Evolutionary conservation across 192 early-diverging fungal genomes (phyloP).

Genomic region (Cetraspora pellucida): DNA sequence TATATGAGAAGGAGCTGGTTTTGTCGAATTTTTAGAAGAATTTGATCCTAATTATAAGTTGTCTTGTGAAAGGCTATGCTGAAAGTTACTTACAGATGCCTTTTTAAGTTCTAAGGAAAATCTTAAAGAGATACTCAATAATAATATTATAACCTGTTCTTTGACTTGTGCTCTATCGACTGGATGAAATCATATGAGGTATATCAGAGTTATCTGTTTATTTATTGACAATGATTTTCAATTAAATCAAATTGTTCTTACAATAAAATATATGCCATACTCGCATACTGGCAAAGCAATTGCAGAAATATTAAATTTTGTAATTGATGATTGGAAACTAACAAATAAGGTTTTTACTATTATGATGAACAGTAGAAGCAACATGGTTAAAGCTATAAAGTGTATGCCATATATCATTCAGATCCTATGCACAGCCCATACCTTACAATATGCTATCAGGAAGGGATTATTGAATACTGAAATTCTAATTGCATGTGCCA

Average conservation of each 20-base stretch:
- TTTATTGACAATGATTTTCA: neutral
- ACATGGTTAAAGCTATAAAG: neutral
- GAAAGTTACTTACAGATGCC: no score
- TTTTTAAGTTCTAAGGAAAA: no score
- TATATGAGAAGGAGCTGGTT: no score
- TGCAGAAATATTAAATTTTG: neutral
- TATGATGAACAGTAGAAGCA: neutral
- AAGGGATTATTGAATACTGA: neutral
- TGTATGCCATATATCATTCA: neutral
- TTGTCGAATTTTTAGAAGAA: no score
- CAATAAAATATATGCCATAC: neutral
- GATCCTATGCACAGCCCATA: neutral
- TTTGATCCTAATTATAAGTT: no score
- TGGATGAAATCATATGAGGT: no score
- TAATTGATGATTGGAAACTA: neutral
- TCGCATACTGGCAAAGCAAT: neutral
- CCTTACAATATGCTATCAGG: no score
- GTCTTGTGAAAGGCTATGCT: no score
- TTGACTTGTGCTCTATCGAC: no score
- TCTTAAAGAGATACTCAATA: no score
- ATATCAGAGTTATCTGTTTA: no score
- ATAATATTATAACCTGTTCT: no score
- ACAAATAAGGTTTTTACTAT: neutral
- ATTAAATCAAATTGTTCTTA: neutral
- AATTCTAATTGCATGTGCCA: neutral